Percentiles rank a stretch among this genome's conserved stretches.
Evolutionary conservation across 495 filamentous ascomycete species (phyloP).

Genomic region (Lophiotrema nucula): DNA sequence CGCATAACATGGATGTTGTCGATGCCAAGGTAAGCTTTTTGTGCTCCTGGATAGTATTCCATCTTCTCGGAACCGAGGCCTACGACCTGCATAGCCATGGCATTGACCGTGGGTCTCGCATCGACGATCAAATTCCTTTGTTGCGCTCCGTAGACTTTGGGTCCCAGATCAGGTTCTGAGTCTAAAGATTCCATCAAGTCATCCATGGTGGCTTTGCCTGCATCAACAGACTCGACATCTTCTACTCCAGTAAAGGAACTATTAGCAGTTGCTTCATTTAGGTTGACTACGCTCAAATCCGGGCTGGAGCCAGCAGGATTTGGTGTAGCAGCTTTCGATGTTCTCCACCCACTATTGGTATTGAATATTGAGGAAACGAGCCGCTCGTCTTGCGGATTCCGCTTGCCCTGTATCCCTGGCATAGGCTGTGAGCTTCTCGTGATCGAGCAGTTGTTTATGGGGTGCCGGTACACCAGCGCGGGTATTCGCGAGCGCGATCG

Average conservation of each 20-base stretch:
- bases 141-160: slow-evolving; percentile 85
- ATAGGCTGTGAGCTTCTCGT: slow-evolving; percentile 92
- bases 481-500: slow-evolving; percentile 86
- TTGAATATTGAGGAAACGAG: slow-evolving; percentile 90
- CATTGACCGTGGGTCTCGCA: slow-evolving; percentile 92
- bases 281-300: slow-evolving; percentile 26
- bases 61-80: slow-evolving; percentile 96
- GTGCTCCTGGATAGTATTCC: slow-evolving; percentile 92
- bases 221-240: slow-evolving; percentile 54
- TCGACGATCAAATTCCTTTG: slow-evolving; percentile 96
- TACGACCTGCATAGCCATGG: slow-evolving; percentile 90
- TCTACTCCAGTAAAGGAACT: slow-evolving; percentile 42
- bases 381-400: slow-evolving; percentile 94
- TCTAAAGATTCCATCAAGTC: slow-evolving; percentile 64
- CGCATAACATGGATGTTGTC: slow-evolving; percentile 99
- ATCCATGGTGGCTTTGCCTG: slow-evolving; percentile 47
- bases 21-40: slow-evolving; percentile 93
- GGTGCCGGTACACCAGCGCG: slow-evolving; percentile 86
- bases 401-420: slow-evolving; percentile 80
- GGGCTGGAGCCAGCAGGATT: slow-evolving; percentile 26
- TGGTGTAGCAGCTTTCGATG: slow-evolving; percentile 45
- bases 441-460: slow-evolving; percentile 95
- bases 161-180: slow-evolving; percentile 27
- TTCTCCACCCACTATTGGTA: slow-evolving; percentile 47
- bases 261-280: slow-evolving; percentile 27